Evolutionary conservation across 2,329 filamentous ascomycete genomes (phyloP), one percentile per base, ranked within the genome.

Genomic region (Botrytis deweyae): DNA sequence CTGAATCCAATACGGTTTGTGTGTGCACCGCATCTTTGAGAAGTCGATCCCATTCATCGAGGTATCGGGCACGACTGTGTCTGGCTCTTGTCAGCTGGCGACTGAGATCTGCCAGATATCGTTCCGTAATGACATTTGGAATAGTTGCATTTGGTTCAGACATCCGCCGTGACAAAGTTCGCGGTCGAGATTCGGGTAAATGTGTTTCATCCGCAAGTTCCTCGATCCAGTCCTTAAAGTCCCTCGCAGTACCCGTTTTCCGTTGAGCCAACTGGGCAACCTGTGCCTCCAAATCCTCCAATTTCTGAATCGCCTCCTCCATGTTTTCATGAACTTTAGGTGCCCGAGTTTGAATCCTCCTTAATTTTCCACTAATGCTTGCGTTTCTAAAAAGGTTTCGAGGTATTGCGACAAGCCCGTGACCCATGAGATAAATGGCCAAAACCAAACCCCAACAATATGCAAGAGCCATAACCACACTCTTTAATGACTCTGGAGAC

Each of bases 371-470:
- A 77, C 91, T 92, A 64, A 95, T 89, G 80, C 91, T 94, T 46
- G 94, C 92, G 80, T 93, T 92, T 74, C 92, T 90, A 79, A 96
- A 92, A 25, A 99, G 85, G 55, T 89, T 89, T 77, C 95, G 88
- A 0, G 96, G 96, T 73, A 99, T 92, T 1, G 95, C 92, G 46
- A 99, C 96, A 40, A 99, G 86, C 12, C 96, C 96, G 82, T 99
- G 96, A 10, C 96, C 96, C 95, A 99, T 98, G 59, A 99, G 87
- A 80, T 97, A 98, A 76, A 99, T 97, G 64, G 95, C 96, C 70
- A 98, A 87, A 7, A 95, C 87, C 78, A 99, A 84, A 79, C 95
- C 94, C 92, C 95, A 98, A 75, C 94, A 93, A 82, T 99, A 99
- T 55, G 95, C 93, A 74, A 98, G 85, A 22, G 96, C 95, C 93